Evolutionary conservation across 257 asterid genomes (phyloP), one percentile per base, ranked within the genome.

Genomic region (Euphrasia confusa): DNA sequence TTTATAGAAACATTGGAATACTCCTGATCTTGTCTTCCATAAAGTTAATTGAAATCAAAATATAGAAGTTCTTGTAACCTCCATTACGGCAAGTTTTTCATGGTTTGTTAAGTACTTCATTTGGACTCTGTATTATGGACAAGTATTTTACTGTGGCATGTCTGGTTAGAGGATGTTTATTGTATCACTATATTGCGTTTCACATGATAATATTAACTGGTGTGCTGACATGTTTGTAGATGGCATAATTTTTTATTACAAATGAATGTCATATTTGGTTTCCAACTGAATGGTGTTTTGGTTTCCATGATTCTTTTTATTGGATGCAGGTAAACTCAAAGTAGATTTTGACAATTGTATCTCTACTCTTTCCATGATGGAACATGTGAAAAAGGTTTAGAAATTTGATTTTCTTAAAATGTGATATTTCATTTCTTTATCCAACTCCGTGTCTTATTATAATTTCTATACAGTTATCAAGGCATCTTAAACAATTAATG

Each of bases 291-390:
- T 35, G 40, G 9, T 35, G 8, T 35, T 35, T 35, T 35, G 10
- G 40, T 35, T 35, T 5, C 40, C 8, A 6, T 6, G 40, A 35
- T 35, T 35, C 40, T 35, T 35, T 35, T 63, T 54, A 21, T 68
- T 56, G 13, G 48, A 40, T 77, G 86, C 93, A 92, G 99, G 96
- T 67, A 65, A 77, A 58, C 54, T 79, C 60, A 92, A 92, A 79
- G 77, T 92, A 59, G 84, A 82, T 69, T 92, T 78, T 80, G 97
- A 89, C 79, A 86, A 77, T 73, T 92, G 99, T 74, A 75, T 86
- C 57, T 79, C 99, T 49, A 89, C 97, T 30, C 86, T 80, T 58
- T 68, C 90, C 42, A 86, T 92, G 95, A 89, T 92, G 96, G 83
- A 70, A 44, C 89, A 75, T 65, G 84, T 92, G 79, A 83, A 72